Base-by-base conservation (phyloP, 2,329 filamentous ascomycete species). In the Periconia macrospinosa region DNA sequence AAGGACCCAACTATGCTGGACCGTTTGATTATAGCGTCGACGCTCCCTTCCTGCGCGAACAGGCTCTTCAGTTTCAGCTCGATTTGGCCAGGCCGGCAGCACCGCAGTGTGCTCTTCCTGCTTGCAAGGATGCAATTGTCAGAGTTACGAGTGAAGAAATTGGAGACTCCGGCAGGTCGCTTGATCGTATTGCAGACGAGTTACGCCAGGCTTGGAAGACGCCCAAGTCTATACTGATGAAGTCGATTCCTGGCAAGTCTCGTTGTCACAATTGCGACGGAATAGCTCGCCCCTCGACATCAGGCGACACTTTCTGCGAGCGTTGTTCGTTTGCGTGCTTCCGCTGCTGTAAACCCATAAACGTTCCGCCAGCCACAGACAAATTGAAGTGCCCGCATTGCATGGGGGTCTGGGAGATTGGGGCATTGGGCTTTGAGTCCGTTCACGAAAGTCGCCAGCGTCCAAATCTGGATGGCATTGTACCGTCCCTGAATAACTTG, bases 281-380 rank as follows among this genome's bases (percentile, higher is more conserved):
- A 0, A 63, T 70, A 6, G 71, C 74, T 23, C 49, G 71, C 17
- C 61, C 68, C 0, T 52, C 58, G 9, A 46, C 53, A n/a, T 43
- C 47, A 1, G 37, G 49, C 2, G 30, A 45, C 5, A 33, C 54
- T 3, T 52, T 74, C 6, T 79, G 77, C 53, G 76, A 78, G 56
- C 66, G 67, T 17, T 79, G 77, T 57, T 61, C 60, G 5, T 79
- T 79, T 52, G 54, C 66, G 0, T 79, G 77, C 57, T 73, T 78
- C 46, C 65, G 76, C 1, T 79, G 77, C 47, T 70, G 69, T 1
- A 43, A 40, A 3, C 47, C 15, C 1, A 68, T 60, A 7, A 33
- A 44, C 1, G 45, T 75, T 2, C 54, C 54, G 1, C 45, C 60
- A 1, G 50, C 54, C 7, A 61, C 59, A 0, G 58, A 57, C 0